Base-by-base conservation (phyloP, 192 early-diverging fungal species). In the Endogone sp. region DNA sequence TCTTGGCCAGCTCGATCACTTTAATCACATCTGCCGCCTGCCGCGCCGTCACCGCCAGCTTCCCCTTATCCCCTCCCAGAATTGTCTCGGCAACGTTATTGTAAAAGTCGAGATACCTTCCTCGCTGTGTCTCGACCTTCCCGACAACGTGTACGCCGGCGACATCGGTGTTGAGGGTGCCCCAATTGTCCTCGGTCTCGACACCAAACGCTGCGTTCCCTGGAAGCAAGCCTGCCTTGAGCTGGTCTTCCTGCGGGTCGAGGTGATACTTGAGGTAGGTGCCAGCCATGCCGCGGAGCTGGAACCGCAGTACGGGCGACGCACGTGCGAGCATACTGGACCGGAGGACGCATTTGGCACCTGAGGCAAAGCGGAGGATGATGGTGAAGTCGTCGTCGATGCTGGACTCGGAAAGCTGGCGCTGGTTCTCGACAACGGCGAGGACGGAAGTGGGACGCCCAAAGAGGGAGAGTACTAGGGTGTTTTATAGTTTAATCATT, bases 201-300 rank as follows among this genome's bases (percentile, higher is more conserved):
- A 85, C 63, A 31, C 91, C 91, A 74, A 81, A 93, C 2, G 49
- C 78, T 6, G 77, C 29, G 37, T 78, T 65, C 0, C 58, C 68
- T 2, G 88, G 87, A 8, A 82, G 76, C 8, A 87, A 28, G n/a
- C 89, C 90, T 4, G 75, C 71, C 72, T 90, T 88, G 60, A 91
- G 81, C 63, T 91, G 91, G 44, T 82, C 81, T 61, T 93, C 92
- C 68, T 93, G 92, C 2, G 86, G 83, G 71, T 93, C 92, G 29
- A 91, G 62, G 30, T 86, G 82, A 62, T 85, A 75, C 68, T 90
- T 92, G 54, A 84, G 70, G 71, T 82, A 93, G 10, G 85, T 75
- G 20, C 91, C 92, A 13, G 84, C 75, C 71, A 88, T 86, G 54
- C 92, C 92, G 25, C 85, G 84, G 32, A 93, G 70, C 22, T 81